Evolutionary conservation across 1,139 yeast genomes (phyloP).

Genomic region (Schizosaccharomyces versatilis): DNA sequence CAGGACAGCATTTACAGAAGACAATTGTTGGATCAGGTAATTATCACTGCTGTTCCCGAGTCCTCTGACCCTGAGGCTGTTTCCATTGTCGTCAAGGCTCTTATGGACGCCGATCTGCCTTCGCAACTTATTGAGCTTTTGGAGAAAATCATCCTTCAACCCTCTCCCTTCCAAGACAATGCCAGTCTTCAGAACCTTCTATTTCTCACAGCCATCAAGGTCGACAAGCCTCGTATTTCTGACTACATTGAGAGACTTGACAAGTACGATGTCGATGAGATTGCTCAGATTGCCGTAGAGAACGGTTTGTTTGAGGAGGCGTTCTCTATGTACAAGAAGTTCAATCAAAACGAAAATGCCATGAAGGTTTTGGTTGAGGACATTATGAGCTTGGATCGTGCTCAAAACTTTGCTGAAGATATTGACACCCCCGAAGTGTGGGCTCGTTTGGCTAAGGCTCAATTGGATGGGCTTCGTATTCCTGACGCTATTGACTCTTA

Average conservation of each 20-base stretch:
- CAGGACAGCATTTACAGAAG: conserved; percentile 71
- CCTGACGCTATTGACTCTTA: conserved; percentile 60
- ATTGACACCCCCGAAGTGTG: conserved; percentile 69
- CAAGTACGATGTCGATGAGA: conserved; percentile 78
- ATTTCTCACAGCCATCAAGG: conserved; percentile 83
- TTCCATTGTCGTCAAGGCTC: conserved; percentile 85
- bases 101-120: conserved; percentile 88
- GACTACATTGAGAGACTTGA: conserved; percentile 75
- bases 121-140: conserved; percentile 78
- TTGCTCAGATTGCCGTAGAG: conserved; percentile 79
- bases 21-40: conserved; percentile 69
- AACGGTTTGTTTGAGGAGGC: conserved; percentile 85
- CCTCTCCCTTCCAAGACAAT: conserved; percentile 89
- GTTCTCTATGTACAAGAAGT: conserved; percentile 72
- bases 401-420: conserved; percentile 80
- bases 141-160: conserved; percentile 88
- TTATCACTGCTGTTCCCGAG: conserved; percentile 92
- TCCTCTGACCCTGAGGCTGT: conserved; percentile 88
- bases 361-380: conserved; percentile 82
- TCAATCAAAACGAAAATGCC: conserved; percentile 58
- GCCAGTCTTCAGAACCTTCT: conserved; percentile 83
- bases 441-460: conserved; percentile 92
- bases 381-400: conserved; percentile 82
- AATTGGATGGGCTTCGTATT: conserved; percentile 76
- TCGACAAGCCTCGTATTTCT: conserved; percentile 68